Percentiles rank a stretch among this genome's conserved stretches.
phyloP scores from a whole-genome alignment of 768 basidiomycete species.

The Mycena olivaceomarginata region DNA sequence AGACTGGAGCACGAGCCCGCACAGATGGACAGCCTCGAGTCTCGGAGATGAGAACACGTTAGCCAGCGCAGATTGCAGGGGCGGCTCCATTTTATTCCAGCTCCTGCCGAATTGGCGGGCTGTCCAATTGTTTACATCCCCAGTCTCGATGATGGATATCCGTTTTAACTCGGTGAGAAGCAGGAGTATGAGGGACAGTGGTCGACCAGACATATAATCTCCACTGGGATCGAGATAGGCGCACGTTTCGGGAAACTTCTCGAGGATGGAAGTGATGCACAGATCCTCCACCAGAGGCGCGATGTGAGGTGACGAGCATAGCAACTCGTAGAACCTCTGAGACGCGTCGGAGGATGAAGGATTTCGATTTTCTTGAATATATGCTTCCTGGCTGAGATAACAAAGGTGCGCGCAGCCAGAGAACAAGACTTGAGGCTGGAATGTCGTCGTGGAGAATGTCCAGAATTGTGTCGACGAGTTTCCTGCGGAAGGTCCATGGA shows the following conservation, averaged over 20 bases:
- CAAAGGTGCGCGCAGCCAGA: not conserved
- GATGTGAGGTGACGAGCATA: not conserved
- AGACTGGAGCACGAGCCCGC: not conserved
- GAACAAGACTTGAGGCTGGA: too few species aligned
- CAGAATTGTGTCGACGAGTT: too few species aligned
- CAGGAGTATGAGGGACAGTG: not conserved
- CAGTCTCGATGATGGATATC: not conserved
- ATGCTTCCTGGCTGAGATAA: not conserved
- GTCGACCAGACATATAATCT: not conserved
- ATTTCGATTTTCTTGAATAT: not conserved
- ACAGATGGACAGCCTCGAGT: not conserved
- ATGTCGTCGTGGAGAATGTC: too few species aligned
- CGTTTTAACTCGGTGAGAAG: not conserved
- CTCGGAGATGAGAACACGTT: not conserved
- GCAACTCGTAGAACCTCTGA: not conserved
- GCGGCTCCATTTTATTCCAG: not conserved
- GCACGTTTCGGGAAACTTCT: too few species aligned
- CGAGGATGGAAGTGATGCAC: not conserved
- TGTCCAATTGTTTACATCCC: not conserved
- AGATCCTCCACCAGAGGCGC: not conserved
- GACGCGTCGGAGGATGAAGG: not conserved
- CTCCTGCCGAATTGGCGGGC: not conserved
- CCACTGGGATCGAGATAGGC: not conserved
- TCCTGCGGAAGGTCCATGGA: too few species aligned
- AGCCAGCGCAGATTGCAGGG: not conserved